Evolutionary conservation across 2,329 filamentous ascomycete species (phyloP).

Genomic region (Fusarium zealandicum): DNA sequence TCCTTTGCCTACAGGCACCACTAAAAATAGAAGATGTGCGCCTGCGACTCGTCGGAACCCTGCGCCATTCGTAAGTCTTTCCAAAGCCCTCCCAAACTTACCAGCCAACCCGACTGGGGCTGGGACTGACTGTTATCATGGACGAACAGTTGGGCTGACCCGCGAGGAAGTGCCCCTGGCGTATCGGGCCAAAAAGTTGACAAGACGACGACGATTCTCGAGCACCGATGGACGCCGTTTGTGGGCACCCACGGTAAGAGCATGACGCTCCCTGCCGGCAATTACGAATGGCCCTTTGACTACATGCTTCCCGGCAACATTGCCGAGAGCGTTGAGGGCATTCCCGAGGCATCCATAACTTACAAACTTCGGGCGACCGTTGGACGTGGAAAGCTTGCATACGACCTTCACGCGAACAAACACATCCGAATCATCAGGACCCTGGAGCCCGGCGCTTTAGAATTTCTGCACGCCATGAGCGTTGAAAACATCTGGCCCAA

Average conservation of each 20-base stretch:
- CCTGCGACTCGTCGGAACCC: conserved; percentile 73
- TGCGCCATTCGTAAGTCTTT: conserved; percentile 67
- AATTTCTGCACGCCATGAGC: conserved; percentile 87
- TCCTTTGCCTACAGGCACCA: conserved; percentile 74
- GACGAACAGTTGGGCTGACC: conserved; percentile 57
- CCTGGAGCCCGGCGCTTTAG: conserved; percentile 75
- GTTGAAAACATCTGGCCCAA: conserved; percentile 98
- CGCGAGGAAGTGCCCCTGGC: conserved; percentile 62
- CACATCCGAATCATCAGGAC: conserved; percentile 80
- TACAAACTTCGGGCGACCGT: conserved; percentile 93
- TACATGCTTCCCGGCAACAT: conserved; percentile 73
- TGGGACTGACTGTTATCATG: conserved; percentile 21
- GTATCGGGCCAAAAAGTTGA: conserved; percentile 67
- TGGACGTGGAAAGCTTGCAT: conserved; percentile 83
- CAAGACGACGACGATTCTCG: conserved; percentile 66
- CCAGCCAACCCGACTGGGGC: conserved; percentile 7
- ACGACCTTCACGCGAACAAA: conserved; percentile 83
- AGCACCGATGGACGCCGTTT: conserved; percentile 74
- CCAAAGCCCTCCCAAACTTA: neutral
- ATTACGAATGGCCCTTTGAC: conserved; percentile 86
- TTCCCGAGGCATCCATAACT: conserved; percentile 84
- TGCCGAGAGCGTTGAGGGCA: conserved; percentile 89
- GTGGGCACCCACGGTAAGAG: conserved; percentile 63
- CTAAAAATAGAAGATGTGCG: conserved; percentile 77
- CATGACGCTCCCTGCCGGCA: conserved; percentile 70